These are phyloP conservation scores for Blastobotrys illinoisensis DNA, from an alignment of 1,139 yeast species.

Conservation along the genomic window DNA sequence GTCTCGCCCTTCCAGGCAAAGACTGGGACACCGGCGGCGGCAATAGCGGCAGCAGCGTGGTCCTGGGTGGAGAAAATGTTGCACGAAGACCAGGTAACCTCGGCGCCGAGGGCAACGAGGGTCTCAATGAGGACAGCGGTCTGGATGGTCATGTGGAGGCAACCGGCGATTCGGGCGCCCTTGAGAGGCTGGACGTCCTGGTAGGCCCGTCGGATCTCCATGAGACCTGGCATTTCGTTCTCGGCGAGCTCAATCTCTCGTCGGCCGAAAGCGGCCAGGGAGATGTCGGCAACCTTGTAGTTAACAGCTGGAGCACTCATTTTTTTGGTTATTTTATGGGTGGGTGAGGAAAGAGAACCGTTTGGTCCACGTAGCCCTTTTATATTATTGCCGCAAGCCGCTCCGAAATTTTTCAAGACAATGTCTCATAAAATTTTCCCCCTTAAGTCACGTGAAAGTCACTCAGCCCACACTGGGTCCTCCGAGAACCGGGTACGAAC, in stretches of 20 bases:
- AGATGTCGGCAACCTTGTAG: conserved; percentile 97
- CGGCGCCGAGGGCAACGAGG: conserved; percentile 96
- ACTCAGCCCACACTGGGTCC: too few relatives aligned
- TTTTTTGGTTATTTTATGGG: conserved; percentile 9
- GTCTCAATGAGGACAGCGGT: conserved; percentile 99
- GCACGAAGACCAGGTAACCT: conserved; percentile 99
- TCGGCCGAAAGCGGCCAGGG: conserved; percentile 99
- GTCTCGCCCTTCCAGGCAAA: conserved; percentile 99
- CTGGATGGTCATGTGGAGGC: conserved; percentile 99
- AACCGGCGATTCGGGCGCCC: conserved; percentile 99
- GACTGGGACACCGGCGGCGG: conserved; percentile 99
- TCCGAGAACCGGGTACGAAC: too few relatives aligned
- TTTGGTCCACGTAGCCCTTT: conserved; percentile 1
- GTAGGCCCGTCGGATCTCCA: conserved; percentile 94
- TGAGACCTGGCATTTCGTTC: conserved; percentile 99
- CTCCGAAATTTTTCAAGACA: not conserved
- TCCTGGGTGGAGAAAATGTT: conserved; percentile 99
- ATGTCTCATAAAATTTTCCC: not conserved
- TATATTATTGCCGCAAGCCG: conserved; percentile 5
- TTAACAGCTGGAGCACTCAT: conserved; percentile 41
- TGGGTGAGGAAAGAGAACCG: conserved; percentile 6
- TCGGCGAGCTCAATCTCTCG: conserved; percentile 98
- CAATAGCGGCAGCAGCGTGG: conserved; percentile 99
- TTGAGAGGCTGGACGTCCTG: conserved; percentile 91
- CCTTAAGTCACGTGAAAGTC: not conserved